Percentiles rank a stretch among this genome's conserved stretches.
Conservation (phyloP, 1,139 yeast species). For the Kluyveromyces sp. region DNA sequence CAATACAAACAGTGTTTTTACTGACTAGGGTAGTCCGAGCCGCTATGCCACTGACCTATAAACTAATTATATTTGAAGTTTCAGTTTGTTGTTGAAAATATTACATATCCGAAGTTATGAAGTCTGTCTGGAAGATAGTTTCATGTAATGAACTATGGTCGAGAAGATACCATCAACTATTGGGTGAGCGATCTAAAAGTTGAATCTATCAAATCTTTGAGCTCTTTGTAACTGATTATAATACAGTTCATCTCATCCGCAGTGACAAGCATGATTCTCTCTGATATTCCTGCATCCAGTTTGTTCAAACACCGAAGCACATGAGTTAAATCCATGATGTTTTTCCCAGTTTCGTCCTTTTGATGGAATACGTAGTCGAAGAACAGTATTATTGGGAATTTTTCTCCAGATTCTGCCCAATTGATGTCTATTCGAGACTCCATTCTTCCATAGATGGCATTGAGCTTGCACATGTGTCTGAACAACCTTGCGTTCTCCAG, state of each 20-base stretch:
- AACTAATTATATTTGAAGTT: too few species aligned
- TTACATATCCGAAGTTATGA: background rate
- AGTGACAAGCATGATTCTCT: slow-evolving; percentile 68
- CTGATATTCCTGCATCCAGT: slow-evolving; percentile 88
- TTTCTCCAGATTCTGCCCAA: slow-evolving; percentile 73
- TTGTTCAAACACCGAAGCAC: slow-evolving; percentile 76
- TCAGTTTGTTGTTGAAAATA: background rate
- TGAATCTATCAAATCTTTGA: slow-evolving; percentile 65
- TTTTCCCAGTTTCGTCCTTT: slow-evolving; percentile 67
- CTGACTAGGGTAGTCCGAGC: too few species aligned
- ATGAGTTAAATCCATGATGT: slow-evolving; percentile 75
- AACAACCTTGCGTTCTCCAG: slow-evolving; percentile 85
- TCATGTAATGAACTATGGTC: background rate
- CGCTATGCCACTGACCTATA: too few species aligned
- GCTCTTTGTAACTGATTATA: slow-evolving; percentile 69
- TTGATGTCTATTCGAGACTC: slow-evolving; percentile 48
- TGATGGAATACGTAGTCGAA: slow-evolving; percentile 84
- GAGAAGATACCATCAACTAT: slow-evolving; percentile 10
- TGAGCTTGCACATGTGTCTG: slow-evolving; percentile 72
- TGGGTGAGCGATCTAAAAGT: slow-evolving; percentile 56
- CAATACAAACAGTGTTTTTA: too few species aligned
- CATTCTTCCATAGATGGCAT: slow-evolving; percentile 71
- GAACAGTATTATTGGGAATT: slow-evolving; percentile 70
- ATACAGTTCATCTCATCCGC: slow-evolving; percentile 78
- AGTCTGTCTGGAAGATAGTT: background rate